phyloP scores from a whole-genome alignment of 768 basidiomycete genomes.

The Mycena leptocephala region DNA sequence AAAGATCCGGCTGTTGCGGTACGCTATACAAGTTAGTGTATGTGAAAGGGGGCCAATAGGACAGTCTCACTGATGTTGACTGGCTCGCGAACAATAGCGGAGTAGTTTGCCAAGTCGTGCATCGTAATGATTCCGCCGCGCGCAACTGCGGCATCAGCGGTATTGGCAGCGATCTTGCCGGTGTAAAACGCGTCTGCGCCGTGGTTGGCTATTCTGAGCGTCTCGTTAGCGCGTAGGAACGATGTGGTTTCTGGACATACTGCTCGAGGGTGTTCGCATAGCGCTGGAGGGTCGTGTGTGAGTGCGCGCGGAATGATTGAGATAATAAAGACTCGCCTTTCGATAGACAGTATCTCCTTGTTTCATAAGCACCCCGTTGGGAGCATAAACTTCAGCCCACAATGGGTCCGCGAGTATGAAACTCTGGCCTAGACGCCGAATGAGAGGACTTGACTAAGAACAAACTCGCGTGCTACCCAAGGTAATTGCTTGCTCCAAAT shows the following conservation, averaged over 20 bases:
- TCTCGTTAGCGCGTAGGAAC: not conserved
- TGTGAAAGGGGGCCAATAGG: not conserved
- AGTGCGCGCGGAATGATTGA: not conserved
- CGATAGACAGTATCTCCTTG: slow-evolving; percentile 41
- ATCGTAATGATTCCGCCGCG: slow-evolving; percentile 38
- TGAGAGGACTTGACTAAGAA: not conserved
- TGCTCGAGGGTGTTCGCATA: slow-evolving; percentile 43
- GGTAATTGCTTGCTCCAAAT: slow-evolving; percentile 30
- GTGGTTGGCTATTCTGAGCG: slow-evolving; percentile 24
- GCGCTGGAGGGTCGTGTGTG: slow-evolving; percentile 25
- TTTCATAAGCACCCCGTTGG: slow-evolving; percentile 39
- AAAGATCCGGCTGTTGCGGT: slow-evolving; percentile 45
- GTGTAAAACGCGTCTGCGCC: slow-evolving; percentile 44
- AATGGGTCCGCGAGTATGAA: slow-evolving; percentile 37
- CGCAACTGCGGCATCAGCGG: slow-evolving; percentile 21
- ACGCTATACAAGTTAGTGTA: slow-evolving; percentile 22
- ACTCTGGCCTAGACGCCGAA: not conserved
- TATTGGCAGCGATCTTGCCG: slow-evolving; percentile 35
- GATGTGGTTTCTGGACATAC: not conserved
- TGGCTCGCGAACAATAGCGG: slow-evolving; percentile 40
- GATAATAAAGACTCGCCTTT: slow-evolving; percentile 15
- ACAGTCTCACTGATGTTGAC: slow-evolving; percentile 41
- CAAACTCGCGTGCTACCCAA: not conserved
- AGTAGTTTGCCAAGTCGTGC: slow-evolving; percentile 35
- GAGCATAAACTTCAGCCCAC: slow-evolving; percentile 47